Percentiles rank a stretch among this genome's conserved stretches.
These are phyloP conservation scores for Luvunga scandens DNA, from an alignment of 345 rosid genomes.

Conservation along the genomic window DNA sequence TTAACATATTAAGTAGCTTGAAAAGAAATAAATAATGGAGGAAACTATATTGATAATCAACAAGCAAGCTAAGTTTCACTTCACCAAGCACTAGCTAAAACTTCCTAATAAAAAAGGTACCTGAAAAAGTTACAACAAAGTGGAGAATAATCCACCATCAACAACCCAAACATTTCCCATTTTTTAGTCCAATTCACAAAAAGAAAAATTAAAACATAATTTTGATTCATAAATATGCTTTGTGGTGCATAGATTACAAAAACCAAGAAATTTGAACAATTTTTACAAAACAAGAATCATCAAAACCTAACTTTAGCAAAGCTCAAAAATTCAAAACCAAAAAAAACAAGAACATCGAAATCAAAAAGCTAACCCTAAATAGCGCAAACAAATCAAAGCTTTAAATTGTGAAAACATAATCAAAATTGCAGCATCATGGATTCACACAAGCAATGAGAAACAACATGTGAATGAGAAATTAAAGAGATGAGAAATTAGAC, in stretches of 20 bases:
- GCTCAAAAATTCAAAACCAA: no score
- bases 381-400: no score
- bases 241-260: not conserved
- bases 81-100: constrained; percentile 1
- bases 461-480: no score
- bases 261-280: no score
- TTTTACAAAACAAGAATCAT: no score
- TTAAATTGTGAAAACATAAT: no score
- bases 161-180: not conserved
- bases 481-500: no score
- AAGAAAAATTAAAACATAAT: not conserved
- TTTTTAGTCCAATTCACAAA: not conserved
- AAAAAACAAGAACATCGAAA: no score
- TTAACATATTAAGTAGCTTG: not conserved
- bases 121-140: not conserved
- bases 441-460: no score
- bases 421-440: no score
- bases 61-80: not conserved
- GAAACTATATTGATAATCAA: not conserved
- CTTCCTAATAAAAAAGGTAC: not conserved
- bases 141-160: not conserved
- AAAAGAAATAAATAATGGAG: not conserved
- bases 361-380: no score
- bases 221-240: not conserved
- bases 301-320: no score